Evolutionary conservation across 2,329 filamentous ascomycete species (phyloP).

Genomic region (Aspergillus sp.): DNA sequence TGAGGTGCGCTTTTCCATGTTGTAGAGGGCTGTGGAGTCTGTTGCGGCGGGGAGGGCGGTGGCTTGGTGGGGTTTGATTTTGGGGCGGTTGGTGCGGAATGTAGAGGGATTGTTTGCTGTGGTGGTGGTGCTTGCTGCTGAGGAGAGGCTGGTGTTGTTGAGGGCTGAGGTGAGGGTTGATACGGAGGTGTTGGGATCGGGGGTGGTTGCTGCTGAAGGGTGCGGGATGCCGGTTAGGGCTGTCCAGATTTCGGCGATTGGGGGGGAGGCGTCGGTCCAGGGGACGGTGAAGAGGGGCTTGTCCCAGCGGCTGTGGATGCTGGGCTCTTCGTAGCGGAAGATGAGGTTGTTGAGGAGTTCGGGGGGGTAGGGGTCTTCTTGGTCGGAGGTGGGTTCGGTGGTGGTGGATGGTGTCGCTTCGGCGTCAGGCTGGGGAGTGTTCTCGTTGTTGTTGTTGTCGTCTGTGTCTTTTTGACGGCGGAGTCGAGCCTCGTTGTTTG

Average conservation of each 20-base stretch:
- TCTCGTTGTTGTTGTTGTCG: slow-evolving; percentile 1
- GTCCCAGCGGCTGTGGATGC: slow-evolving; percentile 66
- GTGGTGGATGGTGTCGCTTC: background rate
- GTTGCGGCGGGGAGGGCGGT: slow-evolving; percentile 45
- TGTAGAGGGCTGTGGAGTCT: slow-evolving; percentile 45
- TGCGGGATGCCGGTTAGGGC: slow-evolving; percentile 49
- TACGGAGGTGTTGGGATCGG: slow-evolving; percentile 18
- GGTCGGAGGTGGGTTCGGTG: slow-evolving; percentile 9
- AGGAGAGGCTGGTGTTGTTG: slow-evolving; percentile 26
- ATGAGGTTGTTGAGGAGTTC: slow-evolving; percentile 65
- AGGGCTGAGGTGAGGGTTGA: slow-evolving; percentile 20
- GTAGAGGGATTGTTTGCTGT: slow-evolving; percentile 12
- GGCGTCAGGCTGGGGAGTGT: slow-evolving; percentile 6
- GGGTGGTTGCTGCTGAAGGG: slow-evolving; percentile 18
- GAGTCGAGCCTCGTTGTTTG: slow-evolving; percentile 52
- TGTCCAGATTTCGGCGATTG: slow-evolving; percentile 62
- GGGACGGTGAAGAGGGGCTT: slow-evolving; percentile 65
- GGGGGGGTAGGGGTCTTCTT: slow-evolving; percentile 50
- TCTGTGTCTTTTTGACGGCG: slow-evolving; percentile 20
- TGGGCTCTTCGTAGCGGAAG: slow-evolving; percentile 69
- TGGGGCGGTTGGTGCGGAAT: slow-evolving; percentile 22
- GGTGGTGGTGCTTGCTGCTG: slow-evolving; percentile 29
- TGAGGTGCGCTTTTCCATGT: slow-evolving; percentile 46
- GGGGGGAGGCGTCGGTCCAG: slow-evolving; percentile 57
- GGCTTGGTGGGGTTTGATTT: slow-evolving; percentile 46